Evolutionary conservation across 1,139 yeast genomes (phyloP), one percentile per base, ranked within the genome.

Genomic region (Taphrina pruni): DNA sequence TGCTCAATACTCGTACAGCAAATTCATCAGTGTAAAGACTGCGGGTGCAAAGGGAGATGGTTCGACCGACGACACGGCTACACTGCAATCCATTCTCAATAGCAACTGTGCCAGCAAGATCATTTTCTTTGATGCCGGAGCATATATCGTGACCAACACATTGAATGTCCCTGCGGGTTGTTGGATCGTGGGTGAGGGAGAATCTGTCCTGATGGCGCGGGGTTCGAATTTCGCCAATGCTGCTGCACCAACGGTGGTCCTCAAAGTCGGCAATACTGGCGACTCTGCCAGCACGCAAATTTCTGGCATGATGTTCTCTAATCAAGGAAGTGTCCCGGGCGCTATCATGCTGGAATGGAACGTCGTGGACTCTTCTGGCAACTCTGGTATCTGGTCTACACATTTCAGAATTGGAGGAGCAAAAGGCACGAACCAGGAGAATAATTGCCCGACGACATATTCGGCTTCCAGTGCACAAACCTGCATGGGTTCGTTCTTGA

Each of bases 371-470:
- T 51, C 65, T 38, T 36, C 57, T 6, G 65, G 65, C 57, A 50
- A 20, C 9, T 60, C 65, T 17, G 72, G 72, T 7, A 65, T 60
- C 17, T 70, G 72, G 72, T 54, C 69, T 38, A 46, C 70, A 7
- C 72, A 70, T 38, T 58, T 65, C 65, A 55, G 72, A 46, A 56
- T 69, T 21, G 72, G 72, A 11, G 72, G 72, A 35, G 69, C 72
- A 11, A 32, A n/a, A 12, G 72, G 72, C 54, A 60, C 72, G n/a
- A 54, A 54, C 14, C 65, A 60, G 43, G 43, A 26, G 39, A 43
- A n/a, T 12, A 21, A 50, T 17, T 60, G 65, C 36, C 65, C 65
- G 20, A 60, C 65, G 21, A 32, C 39, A 4, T 58, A 58, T 17
- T 39, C 48, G 9, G n/a, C 32, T 48, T 41, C 62, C 45, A 36